Conservation (phyloP, 192 early-diverging fungal species). For the Cladochytrium replicatum region DNA sequence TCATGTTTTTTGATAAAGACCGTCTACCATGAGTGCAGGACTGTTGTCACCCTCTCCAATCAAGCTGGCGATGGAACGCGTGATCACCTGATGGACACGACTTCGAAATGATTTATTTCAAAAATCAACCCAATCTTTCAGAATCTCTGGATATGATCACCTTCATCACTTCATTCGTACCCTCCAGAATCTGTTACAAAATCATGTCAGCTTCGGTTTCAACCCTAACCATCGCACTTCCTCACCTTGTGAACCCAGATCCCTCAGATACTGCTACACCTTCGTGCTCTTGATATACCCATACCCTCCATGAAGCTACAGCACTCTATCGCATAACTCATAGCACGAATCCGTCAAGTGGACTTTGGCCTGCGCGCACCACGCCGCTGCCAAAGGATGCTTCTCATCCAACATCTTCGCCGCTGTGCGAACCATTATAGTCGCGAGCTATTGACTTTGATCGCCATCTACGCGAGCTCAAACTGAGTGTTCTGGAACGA, state of each 20-base stretch:
- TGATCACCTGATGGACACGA: too few relatives aligned
- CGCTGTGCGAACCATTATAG: conserved; percentile 38
- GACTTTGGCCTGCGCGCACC: conserved; percentile 50
- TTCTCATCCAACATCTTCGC: conserved; percentile 35
- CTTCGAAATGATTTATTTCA: too few relatives aligned
- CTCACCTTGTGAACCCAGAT: conserved; percentile 47
- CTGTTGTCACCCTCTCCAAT: too few relatives aligned
- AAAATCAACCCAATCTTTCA: too few relatives aligned
- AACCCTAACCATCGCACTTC: too few relatives aligned
- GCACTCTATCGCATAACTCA: conserved; percentile 32
- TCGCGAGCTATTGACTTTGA: conserved; percentile 30
- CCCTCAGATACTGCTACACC: conserved; percentile 47
- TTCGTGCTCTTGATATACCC: conserved; percentile 53
- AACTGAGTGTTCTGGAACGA: conserved; percentile 45
- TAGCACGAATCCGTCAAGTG: conserved; percentile 45
- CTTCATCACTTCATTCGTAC: conserved; percentile 55
- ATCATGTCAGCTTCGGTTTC: too few relatives aligned
- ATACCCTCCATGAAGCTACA: conserved; percentile 49
- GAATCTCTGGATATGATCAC: conserved; percentile 41
- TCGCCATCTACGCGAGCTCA: conserved; percentile 49
- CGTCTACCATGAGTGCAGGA: too few relatives aligned
- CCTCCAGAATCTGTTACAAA: too few relatives aligned
- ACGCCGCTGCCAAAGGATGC: conserved; percentile 25
- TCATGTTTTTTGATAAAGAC: too few relatives aligned
- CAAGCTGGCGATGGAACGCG: too few relatives aligned